A percentile compares a stretch with the other conserved stretches of the same genome.
Conservation (phyloP, 768 basidiomycete species). For the Pholiota microspora region DNA sequence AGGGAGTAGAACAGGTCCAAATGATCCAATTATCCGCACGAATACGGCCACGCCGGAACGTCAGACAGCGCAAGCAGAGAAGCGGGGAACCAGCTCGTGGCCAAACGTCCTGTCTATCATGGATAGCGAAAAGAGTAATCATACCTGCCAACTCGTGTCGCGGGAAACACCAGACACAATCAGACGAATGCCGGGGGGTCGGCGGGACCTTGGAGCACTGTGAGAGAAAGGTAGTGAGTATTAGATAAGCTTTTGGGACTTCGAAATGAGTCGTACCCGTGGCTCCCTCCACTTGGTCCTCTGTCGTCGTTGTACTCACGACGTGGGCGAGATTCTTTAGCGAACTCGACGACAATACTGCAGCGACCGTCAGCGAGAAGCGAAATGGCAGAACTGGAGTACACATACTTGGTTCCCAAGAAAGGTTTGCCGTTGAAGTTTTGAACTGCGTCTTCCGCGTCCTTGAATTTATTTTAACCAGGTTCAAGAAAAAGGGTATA, state of each 20-base stretch:
- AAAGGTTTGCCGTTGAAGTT: conserved; percentile 88
- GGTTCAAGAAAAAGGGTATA: not conserved
- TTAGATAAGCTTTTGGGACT: conserved; percentile 5
- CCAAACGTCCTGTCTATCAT: conserved; percentile 21
- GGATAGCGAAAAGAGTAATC: conserved; percentile 34
- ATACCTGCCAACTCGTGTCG: conserved; percentile 99
- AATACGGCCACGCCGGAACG: not conserved
- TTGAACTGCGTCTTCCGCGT: conserved; percentile 91
- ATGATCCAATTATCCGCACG: conserved; percentile 9
- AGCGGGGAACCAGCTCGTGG: conserved; percentile 20
- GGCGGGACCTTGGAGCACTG: conserved; percentile 61
- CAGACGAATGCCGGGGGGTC: conserved; percentile 81
- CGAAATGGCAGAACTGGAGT: not conserved
- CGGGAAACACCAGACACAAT: conserved; percentile 87
- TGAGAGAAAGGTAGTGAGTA: conserved; percentile 12
- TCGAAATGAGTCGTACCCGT: conserved; percentile 45
- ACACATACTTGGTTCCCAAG: conserved; percentile 77
- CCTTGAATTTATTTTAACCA: conserved; percentile 44
- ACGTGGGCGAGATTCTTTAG: conserved; percentile 87
- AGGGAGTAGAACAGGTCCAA: conserved; percentile 10
- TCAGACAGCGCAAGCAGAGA: conserved; percentile 14
- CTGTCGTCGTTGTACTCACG: conserved; percentile 70
- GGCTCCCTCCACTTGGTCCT: conserved; percentile 21
- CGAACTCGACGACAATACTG: conserved; percentile 95
- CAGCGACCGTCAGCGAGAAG: not conserved